Evolutionary conservation across 169 alveolate genomes (phyloP).

Genomic region (Babesia divergens): DNA sequence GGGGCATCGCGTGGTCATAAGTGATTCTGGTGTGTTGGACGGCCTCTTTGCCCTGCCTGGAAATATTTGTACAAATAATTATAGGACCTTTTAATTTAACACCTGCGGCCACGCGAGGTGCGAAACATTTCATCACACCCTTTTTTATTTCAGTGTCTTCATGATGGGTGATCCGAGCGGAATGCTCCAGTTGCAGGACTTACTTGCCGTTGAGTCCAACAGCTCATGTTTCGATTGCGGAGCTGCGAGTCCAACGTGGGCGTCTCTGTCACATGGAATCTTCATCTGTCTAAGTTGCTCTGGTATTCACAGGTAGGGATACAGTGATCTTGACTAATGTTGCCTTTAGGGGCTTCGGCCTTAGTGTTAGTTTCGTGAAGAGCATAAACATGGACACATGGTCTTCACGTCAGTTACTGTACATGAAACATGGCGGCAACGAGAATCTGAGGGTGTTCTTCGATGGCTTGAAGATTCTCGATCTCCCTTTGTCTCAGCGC

Average conservation of each 20-base stretch:
- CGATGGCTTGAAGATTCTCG: conserved; percentile 67
- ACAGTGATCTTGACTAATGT: not conserved
- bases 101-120: too few relatives aligned
- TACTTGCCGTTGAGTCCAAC: conserved; percentile 52
- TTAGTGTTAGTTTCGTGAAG: conserved; percentile 89
- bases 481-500: conserved; percentile 68
- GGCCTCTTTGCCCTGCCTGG: not conserved
- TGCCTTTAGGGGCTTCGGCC: conserved; percentile 82
- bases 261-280: conserved; percentile 91
- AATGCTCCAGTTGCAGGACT: conserved; percentile 51
- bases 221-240: conserved; percentile 76
- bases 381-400: conserved; percentile 92
- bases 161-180: conserved; percentile 39
- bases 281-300: conserved; percentile 93
- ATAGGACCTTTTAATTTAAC: too few relatives aligned
- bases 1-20: not conserved
- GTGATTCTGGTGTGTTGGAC: not conserved
- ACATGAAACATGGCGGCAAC: conserved; percentile 79
- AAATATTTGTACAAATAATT: too few relatives aligned
- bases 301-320: conserved; percentile 75
- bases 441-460: conserved; percentile 65
- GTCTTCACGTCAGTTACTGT: conserved; percentile 85
- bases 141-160: too few relatives aligned
- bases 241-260: conserved; percentile 92
- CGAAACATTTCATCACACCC: too few relatives aligned